A percentile compares a stretch with the other conserved stretches of the same genome.
Conservation (phyloP, 176 grass and related monocot species). For the Zoysia japonica region DNA sequence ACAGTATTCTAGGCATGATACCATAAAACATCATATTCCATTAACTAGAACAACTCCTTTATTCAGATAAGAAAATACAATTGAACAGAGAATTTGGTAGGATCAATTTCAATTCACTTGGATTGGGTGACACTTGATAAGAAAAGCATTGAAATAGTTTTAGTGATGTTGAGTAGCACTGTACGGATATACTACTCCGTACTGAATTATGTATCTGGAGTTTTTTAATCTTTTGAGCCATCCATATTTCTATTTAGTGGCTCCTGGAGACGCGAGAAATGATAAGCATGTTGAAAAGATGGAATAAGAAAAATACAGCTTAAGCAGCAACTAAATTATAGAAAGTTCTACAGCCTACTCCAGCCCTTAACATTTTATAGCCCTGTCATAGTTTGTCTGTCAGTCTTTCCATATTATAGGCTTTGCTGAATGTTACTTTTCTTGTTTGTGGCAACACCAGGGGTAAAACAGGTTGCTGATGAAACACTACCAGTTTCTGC, state of each 20-base stretch:
- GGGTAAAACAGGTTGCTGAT: constrained; percentile 11
- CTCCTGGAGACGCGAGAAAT: not conserved
- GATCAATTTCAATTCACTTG: not conserved
- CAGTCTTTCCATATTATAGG: not conserved
- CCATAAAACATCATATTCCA: constrained; percentile 6
- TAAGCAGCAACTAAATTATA: no score
- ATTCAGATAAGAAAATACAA: not conserved
- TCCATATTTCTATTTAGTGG: no score
- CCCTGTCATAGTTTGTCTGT: not conserved
- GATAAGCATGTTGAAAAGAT: not conserved
- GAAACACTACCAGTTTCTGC: constrained; percentile 27
- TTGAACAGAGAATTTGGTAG: not conserved
- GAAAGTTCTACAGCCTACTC: no score
- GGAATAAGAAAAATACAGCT: not conserved
- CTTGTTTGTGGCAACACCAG: constrained; percentile 8
- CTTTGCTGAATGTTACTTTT: constrained; percentile 13
- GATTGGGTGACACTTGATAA: not conserved
- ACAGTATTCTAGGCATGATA: not conserved
- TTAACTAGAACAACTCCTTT: not conserved
- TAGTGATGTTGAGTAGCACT: no score
- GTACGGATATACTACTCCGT: no score
- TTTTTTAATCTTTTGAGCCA: no score
- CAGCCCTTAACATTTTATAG: not conserved
- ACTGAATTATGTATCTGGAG: no score
- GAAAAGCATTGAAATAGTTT: no score